Base-by-base conservation (phyloP, 1,284 basidiomycete species). In the Cryptococcus jaspeensis region DNA sequence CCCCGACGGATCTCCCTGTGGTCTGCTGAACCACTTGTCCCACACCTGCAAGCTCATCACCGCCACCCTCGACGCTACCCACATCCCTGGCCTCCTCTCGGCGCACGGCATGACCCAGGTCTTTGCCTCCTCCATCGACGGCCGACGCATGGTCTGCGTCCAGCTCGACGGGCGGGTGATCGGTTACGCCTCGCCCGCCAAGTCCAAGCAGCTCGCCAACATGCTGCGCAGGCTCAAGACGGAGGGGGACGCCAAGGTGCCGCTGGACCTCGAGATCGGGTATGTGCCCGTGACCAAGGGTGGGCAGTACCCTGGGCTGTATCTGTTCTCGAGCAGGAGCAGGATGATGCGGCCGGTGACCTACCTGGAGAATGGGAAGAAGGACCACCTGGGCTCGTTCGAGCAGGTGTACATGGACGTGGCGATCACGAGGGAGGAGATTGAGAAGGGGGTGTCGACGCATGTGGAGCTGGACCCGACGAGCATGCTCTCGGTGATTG, bases 381-480 rank as follows among this genome's bases (percentile, higher is more conserved):
- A 89, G 64, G 96, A 99, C 76, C 90, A 90, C 74, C 84, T 99
- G 50, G 96, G 96, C 2, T 85, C 95, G 2, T 99, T 99, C 67
- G 96, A 99, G 78, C 96, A 99, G 79, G 96, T 99, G 11, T 99
- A 99, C 77, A 94, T 99, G 89, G 91, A 99, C 74, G 90, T 99
- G 71, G 95, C 96, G 0, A 89, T 92, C 72, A 90, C 86, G 53
- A 87, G 87, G 5, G 87, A 89, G 66, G 96, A 98, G 75, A 87
- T 98, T 51, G 90, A 96, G 64, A 78, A 81, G 47, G 86, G 83
- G 16, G 82, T 92, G 5, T 89, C 92, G 7, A 88, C 88, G 1
- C 96, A 99, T 76, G 87, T 97, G 52, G 96, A 99, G 78, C 87
- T 93, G 68, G 84, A 90, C 46, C 92, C 96, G 3, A 98, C 96